Evolutionary conservation across 2,329 filamentous ascomycete genomes (phyloP).

Genomic region (Colletotrichum sp.): DNA sequence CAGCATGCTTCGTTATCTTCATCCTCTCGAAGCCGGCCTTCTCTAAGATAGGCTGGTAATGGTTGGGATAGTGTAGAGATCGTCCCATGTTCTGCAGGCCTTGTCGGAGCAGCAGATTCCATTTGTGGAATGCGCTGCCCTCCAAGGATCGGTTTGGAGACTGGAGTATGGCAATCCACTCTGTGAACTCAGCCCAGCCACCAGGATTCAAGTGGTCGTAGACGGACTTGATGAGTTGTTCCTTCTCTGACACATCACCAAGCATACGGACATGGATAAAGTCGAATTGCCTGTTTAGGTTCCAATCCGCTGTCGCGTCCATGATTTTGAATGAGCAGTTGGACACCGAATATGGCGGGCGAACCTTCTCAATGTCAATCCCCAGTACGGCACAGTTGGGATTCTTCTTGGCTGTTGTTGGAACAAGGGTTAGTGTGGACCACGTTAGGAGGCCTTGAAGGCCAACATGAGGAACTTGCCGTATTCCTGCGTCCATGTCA

Average conservation of each 20-base stretch:
- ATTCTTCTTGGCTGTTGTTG: conserved; percentile 25
- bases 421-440: neutral
- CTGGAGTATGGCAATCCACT: conserved; percentile 35
- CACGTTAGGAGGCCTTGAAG: neutral
- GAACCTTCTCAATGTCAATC: conserved; percentile 34
- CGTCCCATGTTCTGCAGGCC: conserved; percentile 33
- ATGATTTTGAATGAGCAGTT: conserved; percentile 34
- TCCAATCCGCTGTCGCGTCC: conserved; percentile 32
- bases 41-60: conserved; percentile 28
- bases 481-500: conserved; percentile 24
- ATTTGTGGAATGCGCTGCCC: conserved; percentile 33
- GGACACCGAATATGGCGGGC: conserved; percentile 26
- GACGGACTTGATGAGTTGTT: conserved; percentile 29
- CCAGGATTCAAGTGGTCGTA: conserved; percentile 32
- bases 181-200: conserved; percentile 34
- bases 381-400: conserved; percentile 31
- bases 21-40: conserved; percentile 29
- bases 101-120: conserved; percentile 32
- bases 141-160: conserved; percentile 35
- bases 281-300: conserved; percentile 29
- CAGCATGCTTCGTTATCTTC: conserved; percentile 30
- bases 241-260: conserved; percentile 31
- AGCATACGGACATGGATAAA: conserved; percentile 37
- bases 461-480: conserved; percentile 17
- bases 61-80: conserved; percentile 31